Evolutionary conservation across 768 basidiomycete genomes (phyloP), one percentile per base, ranked within the genome.

Genomic region (Floccularia luteovirens): DNA sequence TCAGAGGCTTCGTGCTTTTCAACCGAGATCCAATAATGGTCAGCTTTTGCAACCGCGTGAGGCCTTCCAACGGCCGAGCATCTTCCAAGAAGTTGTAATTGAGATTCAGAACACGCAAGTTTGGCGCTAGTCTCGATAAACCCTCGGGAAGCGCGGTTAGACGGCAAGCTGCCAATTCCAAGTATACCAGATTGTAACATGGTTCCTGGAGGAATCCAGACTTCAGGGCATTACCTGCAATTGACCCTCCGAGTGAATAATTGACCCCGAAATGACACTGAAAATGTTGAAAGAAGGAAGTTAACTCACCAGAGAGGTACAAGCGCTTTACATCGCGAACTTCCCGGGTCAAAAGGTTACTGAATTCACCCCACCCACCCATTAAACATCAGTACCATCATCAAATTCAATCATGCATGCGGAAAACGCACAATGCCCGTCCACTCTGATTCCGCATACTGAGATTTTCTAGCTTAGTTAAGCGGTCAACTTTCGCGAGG

Each of bases 31-130:
- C 94, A 50, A 98, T 85, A 42, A 91, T 74, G 31, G 79, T 90
- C 53, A 98, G 62, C 68, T 89, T 92, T 48, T 77, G 74, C 60
- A 98, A 62, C 53, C 89, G 67, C 44, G 61, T 67, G 45, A 97
- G 69, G 10, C 87, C 90, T 38, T 73, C 72, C 42, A 99, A 66
- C 36, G 67, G 61, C 47, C 72, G 60, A 39, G 77, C 62, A 52
- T 87, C 81, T 50, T 91, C 79, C 58, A 98, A 56, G 60, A 93
- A 97, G 60, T 98, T 98, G 70, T 96, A 94, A 70, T 98, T 94
- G 48, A 97, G 75, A 69, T 97, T 97, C 62, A 98, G 66, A 44
- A 82, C 82, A 40, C 91, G 80, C 53, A 97, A 62, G 60, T 93
- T 96, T 23, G 96, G 94, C 35, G 81, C 65, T 41, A 86, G 61